A percentile compares a stretch with the other conserved stretches of the same genome.
phyloP scores from a whole-genome alignment of 2,329 filamentous ascomycete species.

The Aureobasidium vineae region DNA sequence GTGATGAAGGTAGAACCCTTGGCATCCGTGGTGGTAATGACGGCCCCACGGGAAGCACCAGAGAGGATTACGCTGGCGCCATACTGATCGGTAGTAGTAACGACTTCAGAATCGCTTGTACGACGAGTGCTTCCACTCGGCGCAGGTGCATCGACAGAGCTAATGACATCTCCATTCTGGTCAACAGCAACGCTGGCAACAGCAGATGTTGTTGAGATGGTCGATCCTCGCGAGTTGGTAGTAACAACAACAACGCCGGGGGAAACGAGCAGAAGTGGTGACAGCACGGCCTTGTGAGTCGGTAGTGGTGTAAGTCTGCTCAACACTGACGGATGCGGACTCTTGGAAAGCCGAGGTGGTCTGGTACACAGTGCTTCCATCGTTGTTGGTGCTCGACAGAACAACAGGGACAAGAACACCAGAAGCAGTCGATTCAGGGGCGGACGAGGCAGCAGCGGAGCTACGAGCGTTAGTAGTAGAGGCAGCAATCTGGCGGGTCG shows the following conservation, averaged over 20 bases:
- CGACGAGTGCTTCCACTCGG: slow-evolving; percentile 26
- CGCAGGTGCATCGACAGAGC: slow-evolving; percentile 42
- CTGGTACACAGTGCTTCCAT: slow-evolving; percentile 39
- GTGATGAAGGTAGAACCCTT: slow-evolving; percentile 45
- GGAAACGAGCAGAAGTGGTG: slow-evolving; percentile 41
- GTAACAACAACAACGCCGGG: slow-evolving; percentile 36
- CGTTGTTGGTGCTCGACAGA: slow-evolving; percentile 41
- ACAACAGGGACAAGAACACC: slow-evolving; percentile 44
- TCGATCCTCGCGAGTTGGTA: slow-evolving; percentile 43
- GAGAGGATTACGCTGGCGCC: slow-evolving; percentile 42
- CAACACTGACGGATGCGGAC: slow-evolving; percentile 36
- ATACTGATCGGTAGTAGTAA: slow-evolving; percentile 42
- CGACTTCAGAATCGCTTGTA: slow-evolving; percentile 21
- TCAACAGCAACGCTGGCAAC: slow-evolving; percentile 42
- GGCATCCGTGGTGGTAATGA: slow-evolving; percentile 46
- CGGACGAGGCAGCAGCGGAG: slow-evolving; percentile 26
- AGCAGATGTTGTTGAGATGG: slow-evolving; percentile 41
- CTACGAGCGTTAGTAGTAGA: slow-evolving; percentile 30
- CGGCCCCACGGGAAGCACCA: slow-evolving; percentile 39
- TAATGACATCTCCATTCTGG: slow-evolving; percentile 41
- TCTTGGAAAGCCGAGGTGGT: slow-evolving; percentile 43
- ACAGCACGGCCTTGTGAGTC: slow-evolving; percentile 34
- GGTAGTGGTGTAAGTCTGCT: slow-evolving; percentile 36
- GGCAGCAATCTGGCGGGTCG: slow-evolving; percentile 24
- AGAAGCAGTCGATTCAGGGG: slow-evolving; percentile 31